phyloP scores from a whole-genome alignment of 768 basidiomycete genomes.

The Boletus reticulatus region DNA sequence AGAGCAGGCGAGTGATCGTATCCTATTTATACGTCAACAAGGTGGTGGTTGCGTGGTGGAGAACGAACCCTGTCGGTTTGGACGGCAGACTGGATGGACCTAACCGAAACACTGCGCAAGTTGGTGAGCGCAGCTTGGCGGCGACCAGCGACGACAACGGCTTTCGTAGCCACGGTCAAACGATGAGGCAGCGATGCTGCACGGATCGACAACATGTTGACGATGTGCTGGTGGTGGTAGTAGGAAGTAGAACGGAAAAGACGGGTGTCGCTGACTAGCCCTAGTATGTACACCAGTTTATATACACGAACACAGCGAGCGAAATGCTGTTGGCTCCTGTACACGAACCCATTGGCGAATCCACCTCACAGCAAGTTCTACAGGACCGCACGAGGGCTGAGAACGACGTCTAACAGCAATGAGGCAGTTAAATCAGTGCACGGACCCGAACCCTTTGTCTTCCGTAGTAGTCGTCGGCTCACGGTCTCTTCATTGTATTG shows the following conservation, averaged over 20 bases:
- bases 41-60: neutral
- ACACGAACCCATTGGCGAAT: slow-evolving; percentile 6
- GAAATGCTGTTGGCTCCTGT: slow-evolving; percentile 24
- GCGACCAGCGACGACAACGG: slow-evolving; percentile 43
- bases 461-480: too few relatives aligned
- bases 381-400: too few relatives aligned
- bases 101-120: slow-evolving; percentile 37
- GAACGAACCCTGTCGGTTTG: slow-evolving; percentile 71
- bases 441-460: too few relatives aligned
- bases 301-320: slow-evolving; percentile 1
- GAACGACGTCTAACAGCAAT: too few relatives aligned
- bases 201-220: slow-evolving; percentile 32
- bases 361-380: neutral
- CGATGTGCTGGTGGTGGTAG: slow-evolving; percentile 4
- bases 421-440: too few relatives aligned
- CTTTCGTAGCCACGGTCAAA: slow-evolving; percentile 41
- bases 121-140: slow-evolving; percentile 41
- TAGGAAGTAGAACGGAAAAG: too few relatives aligned
- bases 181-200: slow-evolving; percentile 21
- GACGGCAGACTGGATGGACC: slow-evolving; percentile 58
- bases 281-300: neutral
- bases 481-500: too few relatives aligned
- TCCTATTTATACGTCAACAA: slow-evolving; percentile 53
- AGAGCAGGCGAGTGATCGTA: slow-evolving; percentile 93
- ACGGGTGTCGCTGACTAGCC: too few relatives aligned